These are phyloP conservation scores for Pyracantha coccinea DNA, from an alignment of 331 rosid genomes.

Conservation along the genomic window DNA sequence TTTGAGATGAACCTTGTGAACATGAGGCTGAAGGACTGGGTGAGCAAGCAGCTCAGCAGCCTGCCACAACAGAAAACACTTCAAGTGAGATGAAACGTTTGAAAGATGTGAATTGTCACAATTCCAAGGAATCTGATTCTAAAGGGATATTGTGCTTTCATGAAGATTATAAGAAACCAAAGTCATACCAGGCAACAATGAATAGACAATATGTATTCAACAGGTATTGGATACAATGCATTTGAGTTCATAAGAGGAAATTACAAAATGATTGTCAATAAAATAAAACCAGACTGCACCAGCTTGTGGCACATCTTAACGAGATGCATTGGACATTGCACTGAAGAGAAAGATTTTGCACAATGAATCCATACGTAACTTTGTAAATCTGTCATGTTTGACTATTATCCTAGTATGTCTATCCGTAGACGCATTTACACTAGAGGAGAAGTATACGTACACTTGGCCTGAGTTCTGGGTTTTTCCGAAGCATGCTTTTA, in stretches of 20 bases:
- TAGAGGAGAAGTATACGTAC: conserved; percentile 51
- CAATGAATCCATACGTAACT: not conserved
- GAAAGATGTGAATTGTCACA: not conserved
- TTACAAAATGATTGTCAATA: not conserved
- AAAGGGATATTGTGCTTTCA: not conserved
- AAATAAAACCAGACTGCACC: not conserved
- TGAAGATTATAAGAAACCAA: not conserved
- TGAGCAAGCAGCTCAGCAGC: conserved; percentile 86
- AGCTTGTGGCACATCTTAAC: not conserved
- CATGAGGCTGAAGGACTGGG: conserved; percentile 73
- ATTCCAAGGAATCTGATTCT: not conserved
- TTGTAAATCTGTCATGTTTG: not conserved
- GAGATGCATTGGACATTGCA: not conserved
- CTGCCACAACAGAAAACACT: conserved; percentile 40
- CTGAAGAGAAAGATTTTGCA: not conserved
- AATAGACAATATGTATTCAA: not conserved
- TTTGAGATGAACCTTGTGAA: conserved; percentile 77
- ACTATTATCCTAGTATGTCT: not conserved
- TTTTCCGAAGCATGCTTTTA: conserved; percentile 98
- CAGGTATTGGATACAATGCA: not conserved
- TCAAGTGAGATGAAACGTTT: conserved; percentile 23
- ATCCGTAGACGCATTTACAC: not conserved
- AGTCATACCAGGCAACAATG: not conserved
- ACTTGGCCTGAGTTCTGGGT: conserved; percentile 96
- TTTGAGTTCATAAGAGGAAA: not conserved